These are phyloP conservation scores for Coleophoma eucalyptorum DNA, from an alignment of 2,329 filamentous ascomycete genomes.

Conservation along the genomic window DNA sequence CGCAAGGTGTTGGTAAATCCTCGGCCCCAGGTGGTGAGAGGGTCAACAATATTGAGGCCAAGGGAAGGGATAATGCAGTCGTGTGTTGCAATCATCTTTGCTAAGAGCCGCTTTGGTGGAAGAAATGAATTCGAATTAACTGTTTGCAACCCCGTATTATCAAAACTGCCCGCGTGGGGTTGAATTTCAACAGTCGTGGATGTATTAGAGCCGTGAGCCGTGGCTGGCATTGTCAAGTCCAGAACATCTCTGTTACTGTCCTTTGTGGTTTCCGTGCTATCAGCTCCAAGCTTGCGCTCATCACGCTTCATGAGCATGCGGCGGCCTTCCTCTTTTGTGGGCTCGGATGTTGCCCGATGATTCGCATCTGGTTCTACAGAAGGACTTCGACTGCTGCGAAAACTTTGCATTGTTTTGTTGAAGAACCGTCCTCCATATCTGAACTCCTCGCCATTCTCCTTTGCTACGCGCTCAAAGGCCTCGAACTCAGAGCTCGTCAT, in stretches of 20 bases:
- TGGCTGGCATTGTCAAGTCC: conserved; percentile 9
- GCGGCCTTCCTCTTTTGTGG: conserved; percentile 17
- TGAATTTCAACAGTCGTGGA: not conserved
- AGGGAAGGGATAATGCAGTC: conserved; percentile 63
- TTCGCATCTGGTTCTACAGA: conserved; percentile 16
- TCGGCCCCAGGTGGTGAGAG: conserved; percentile 75
- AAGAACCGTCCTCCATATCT: conserved; percentile 45
- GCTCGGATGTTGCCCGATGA: conserved; percentile 20
- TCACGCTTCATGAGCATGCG: conserved; percentile 23
- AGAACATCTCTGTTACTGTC: not conserved
- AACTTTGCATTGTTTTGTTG: conserved; percentile 22
- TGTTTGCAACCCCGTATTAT: not conserved
- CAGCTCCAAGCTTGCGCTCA: conserved; percentile 18
- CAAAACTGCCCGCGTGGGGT: not conserved
- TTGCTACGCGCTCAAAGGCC: conserved; percentile 50
- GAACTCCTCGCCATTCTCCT: conserved; percentile 48
- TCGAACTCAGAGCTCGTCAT: conserved; percentile 58
- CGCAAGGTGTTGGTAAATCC: conserved; percentile 63
- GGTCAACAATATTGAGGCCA: conserved; percentile 61
- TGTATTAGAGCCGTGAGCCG: conserved; percentile 6
- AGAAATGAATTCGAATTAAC: conserved; percentile 20
- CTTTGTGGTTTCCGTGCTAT: not conserved
- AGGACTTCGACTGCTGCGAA: conserved; percentile 16
- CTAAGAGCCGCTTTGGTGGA: conserved; percentile 45
- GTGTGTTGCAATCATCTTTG: conserved; percentile 60